Evolutionary conservation across 2,329 filamentous ascomycete species (phyloP), one percentile per base, ranked within the genome.

Genomic region (Clonostachys rhizophaga): DNA sequence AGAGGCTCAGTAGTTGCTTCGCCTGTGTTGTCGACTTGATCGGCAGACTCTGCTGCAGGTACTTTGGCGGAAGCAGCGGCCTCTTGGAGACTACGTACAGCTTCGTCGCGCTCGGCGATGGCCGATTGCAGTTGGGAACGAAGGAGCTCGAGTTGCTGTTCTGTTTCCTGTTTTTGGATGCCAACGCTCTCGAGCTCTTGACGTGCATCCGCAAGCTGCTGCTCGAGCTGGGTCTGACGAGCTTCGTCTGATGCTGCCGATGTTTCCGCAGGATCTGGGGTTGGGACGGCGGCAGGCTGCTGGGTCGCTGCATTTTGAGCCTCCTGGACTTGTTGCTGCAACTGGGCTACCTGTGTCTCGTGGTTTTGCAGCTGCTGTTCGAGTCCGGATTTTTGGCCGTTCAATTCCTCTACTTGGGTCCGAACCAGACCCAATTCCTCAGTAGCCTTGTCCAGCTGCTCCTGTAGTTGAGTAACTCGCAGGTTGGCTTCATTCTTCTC

Each of bases 141-240:
- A 3, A 84, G 61, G 20, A 60, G 64, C 42, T 74, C 69, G 3
- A 87, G 71, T 51, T 87, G 82, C 48, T 80, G 70, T 53, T 89
- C 81, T n/a, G 89, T 72, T 3, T 73, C 72, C 16, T 83, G 74
- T 63, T 89, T 91, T 61, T 94, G 84, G 10, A 81, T 72, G 7
- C 71, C 83, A 46, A 85, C 76, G 2, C 73, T 74, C 40, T 84
- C 82, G 10, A 94, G 76, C 54, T 91, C 81, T 53, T 83, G 79
- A 18, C 68, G 74, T 13, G 73, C 62, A 40, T 70, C 62, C 3
- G 61, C 54, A 8, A 83, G 66, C 50, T 82, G 71, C 50, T 72
- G 68, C 51, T 82, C 73, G 16, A 79, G 59, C 43, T 70, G 65
- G 24, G 9, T 30, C 9, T 30, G 24, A 30, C 24, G 24, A 30